Conservation (phyloP, 2,329 filamentous ascomycete genomes). For the Aspergillus hiratsukae region DNA sequence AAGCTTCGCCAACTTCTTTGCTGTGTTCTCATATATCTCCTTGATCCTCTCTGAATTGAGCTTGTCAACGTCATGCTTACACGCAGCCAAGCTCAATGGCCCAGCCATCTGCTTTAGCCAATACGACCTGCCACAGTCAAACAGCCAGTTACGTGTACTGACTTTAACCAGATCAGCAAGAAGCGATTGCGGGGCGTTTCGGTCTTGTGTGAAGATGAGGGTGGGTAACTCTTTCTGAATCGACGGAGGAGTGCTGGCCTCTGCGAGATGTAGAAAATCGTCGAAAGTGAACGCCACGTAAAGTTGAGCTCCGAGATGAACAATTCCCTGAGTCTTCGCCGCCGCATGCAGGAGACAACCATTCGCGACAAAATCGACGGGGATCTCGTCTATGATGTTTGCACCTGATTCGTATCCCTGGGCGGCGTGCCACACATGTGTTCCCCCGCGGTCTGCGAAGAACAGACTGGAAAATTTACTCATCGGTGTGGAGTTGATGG, state of each 20-base stretch:
- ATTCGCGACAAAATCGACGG: slow-evolving; percentile 32
- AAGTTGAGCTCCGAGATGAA: slow-evolving; percentile 27
- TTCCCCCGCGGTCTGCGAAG: slow-evolving; percentile 20
- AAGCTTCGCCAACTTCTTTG: slow-evolving; percentile 19
- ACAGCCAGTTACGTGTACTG: slow-evolving; percentile 28
- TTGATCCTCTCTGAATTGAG: slow-evolving; percentile 19
- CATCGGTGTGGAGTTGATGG: slow-evolving; percentile 28
- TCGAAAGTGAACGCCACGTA: slow-evolving; percentile 28
- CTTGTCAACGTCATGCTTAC: slow-evolving; percentile 21
- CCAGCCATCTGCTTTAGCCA: slow-evolving; percentile 29
- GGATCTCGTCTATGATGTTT: slow-evolving; percentile 30
- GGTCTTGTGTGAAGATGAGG: slow-evolving; percentile 26
- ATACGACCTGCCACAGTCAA: slow-evolving; percentile 30
- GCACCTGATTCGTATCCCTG: slow-evolving; percentile 23
- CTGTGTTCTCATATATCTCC: slow-evolving; percentile 16
- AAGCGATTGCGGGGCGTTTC: slow-evolving; percentile 22
- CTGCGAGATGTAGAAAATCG: slow-evolving; percentile 18
- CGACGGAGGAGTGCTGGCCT: slow-evolving; percentile 16
- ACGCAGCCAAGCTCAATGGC: slow-evolving; percentile 23
- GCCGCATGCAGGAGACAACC: slow-evolving; percentile 28
- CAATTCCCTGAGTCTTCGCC: slow-evolving; percentile 24
- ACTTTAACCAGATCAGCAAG: slow-evolving; percentile 31
- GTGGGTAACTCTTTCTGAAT: slow-evolving; percentile 20
- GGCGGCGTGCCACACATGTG: slow-evolving; percentile 28
- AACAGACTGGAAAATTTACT: slow-evolving; percentile 26